Percentiles rank a stretch among this genome's conserved stretches.
phyloP scores from a whole-genome alignment of 1,139 yeast genomes.

The Diutina sp. region DNA sequence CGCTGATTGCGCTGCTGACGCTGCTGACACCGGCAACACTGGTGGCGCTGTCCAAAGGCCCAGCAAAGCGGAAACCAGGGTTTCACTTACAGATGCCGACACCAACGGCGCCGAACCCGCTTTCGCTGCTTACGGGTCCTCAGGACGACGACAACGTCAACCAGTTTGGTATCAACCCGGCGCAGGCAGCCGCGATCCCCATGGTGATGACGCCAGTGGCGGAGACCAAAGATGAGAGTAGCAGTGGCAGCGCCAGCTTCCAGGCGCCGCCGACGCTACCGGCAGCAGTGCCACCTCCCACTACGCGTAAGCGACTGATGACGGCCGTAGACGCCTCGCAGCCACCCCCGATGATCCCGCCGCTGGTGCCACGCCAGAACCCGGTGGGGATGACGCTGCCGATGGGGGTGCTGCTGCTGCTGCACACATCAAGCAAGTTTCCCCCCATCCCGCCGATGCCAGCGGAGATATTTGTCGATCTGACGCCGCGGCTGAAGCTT shows the following conservation, averaged over 20 bases:
- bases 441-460: conserved; percentile 27
- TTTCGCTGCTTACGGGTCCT: conserved; percentile 24
- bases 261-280: neutral
- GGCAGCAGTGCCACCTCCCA: neutral
- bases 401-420: neutral
- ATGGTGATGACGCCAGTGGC: conserved; percentile 71
- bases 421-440: conserved; percentile 9
- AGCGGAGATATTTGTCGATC: conserved; percentile 26
- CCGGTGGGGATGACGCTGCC: neutral
- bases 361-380: conserved; percentile 10
- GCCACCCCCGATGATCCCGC: conserved; percentile 10
- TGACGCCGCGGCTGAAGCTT: conserved; percentile 19
- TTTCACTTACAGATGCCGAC: conserved; percentile 38
- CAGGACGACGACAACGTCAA: conserved; percentile 31
- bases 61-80: conserved; percentile 20
- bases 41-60: neutral
- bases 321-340: conserved; percentile 6
- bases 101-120: conserved; percentile 22
- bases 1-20: neutral
- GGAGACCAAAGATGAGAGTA: conserved; percentile 28
- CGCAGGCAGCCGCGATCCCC: conserved; percentile 35
- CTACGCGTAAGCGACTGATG: conserved; percentile 1
- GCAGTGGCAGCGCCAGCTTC: neutral
- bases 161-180: conserved; percentile 53
- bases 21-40: conserved; percentile 1